Conservation (phyloP, 2,329 filamentous ascomycete species). For the Penicillium glabrum region DNA sequence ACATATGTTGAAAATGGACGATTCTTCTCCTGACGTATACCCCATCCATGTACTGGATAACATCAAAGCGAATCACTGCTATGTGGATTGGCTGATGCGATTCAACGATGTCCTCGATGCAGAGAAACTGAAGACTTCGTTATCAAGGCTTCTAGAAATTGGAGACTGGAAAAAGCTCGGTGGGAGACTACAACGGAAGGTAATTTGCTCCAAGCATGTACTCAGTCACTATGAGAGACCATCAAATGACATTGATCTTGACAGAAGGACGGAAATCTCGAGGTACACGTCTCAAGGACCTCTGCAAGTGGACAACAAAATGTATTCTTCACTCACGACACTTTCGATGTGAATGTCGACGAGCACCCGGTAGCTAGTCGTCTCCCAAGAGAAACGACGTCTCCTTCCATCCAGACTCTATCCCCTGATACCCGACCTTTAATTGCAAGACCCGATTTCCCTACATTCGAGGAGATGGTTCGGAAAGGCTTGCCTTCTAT, state of each 20-base stretch:
- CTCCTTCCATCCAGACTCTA: slow-evolving; percentile 9
- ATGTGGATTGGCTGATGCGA: slow-evolving; percentile 30
- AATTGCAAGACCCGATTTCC: slow-evolving; percentile 6
- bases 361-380: slow-evolving; percentile 6
- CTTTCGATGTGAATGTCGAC: slow-evolving; percentile 6
- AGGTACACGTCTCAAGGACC: slow-evolving; percentile 3
- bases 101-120: slow-evolving; percentile 52
- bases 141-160: slow-evolving; percentile 42
- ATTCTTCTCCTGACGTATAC: not conserved
- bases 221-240: not conserved
- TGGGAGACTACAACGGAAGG: slow-evolving; percentile 45
- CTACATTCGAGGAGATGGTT: slow-evolving; percentile 6
- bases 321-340: slow-evolving; percentile 11
- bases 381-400: slow-evolving; percentile 3
- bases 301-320: not conserved
- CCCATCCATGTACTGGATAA: slow-evolving; percentile 16
- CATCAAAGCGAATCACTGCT: slow-evolving; percentile 15
- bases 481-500: slow-evolving; percentile 3
- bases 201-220: slow-evolving; percentile 15
- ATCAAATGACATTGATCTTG: not conserved
- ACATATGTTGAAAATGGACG: not conserved
- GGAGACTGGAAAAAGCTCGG: slow-evolving; percentile 51
- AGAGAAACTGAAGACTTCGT: slow-evolving; percentile 35
- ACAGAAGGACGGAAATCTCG: slow-evolving; percentile 5
- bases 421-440: slow-evolving; percentile 7